Percentiles rank a stretch among this genome's conserved stretches.
Evolutionary conservation across 371 early-diverging fungal species (phyloP).

Genomic region (Actinomucor elegans): DNA sequence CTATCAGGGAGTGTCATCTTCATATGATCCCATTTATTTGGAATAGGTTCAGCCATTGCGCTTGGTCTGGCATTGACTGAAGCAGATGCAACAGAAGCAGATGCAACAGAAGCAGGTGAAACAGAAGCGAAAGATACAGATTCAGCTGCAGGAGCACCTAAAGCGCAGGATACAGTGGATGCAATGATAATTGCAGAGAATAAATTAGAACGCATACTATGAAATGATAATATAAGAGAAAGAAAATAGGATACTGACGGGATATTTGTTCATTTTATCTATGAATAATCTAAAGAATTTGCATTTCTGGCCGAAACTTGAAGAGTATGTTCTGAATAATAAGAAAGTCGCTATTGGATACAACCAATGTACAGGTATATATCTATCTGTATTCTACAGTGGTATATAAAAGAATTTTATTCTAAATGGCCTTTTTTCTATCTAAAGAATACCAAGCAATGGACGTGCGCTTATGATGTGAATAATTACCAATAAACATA

Average conservation of each 20-base stretch:
- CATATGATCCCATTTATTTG: constrained; percentile 1
- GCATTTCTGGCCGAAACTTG: neutral
- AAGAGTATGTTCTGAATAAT: too few relatives aligned
- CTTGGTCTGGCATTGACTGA: constrained; percentile 1
- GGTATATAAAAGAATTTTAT: too few relatives aligned
- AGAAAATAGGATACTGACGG: neutral
- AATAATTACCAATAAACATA: too few relatives aligned
- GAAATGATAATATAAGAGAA: neutral
- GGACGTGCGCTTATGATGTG: too few relatives aligned
- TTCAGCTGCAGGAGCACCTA: neutral
- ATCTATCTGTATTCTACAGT: too few relatives aligned
- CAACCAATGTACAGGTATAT: too few relatives aligned
- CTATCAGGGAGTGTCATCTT: constrained; percentile 9
- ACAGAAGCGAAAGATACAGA: neutral
- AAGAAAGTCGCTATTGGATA: too few relatives aligned
- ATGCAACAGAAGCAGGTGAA: neutral
- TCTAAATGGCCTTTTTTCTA: too few relatives aligned
- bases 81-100: neutral
- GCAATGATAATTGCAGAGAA: neutral
- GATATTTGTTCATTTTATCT: neutral
- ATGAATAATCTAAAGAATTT: neutral
- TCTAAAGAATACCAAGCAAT: too few relatives aligned
- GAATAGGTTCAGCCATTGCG: too few relatives aligned
- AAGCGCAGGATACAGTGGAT: neutral
- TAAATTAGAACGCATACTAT: neutral